Evolutionary conservation across 345 rosid genomes (phyloP).

Genomic region (Clausena lansium): DNA sequence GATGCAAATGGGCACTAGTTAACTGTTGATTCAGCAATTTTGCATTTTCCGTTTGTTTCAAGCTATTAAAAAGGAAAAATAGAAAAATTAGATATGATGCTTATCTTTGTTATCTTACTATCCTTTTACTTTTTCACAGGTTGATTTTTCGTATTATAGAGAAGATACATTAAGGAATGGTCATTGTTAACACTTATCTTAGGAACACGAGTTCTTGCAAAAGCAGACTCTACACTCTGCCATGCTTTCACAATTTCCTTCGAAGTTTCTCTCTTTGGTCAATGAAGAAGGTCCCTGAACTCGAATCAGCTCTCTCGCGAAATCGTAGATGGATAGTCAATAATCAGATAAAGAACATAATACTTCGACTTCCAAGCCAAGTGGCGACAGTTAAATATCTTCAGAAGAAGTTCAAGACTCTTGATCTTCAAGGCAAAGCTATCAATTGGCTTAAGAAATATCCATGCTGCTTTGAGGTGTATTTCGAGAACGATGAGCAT

Average conservation of each 20-base stretch:
- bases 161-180: constrained; percentile 1
- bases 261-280: constrained; percentile 85
- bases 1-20: background rate
- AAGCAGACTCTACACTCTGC: constrained; percentile 14
- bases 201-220: background rate
- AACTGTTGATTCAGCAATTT: background rate
- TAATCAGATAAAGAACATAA: constrained; percentile 82
- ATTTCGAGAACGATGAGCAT: constrained; percentile 58
- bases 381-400: constrained; percentile 52
- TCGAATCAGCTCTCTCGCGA: constrained; percentile 76
- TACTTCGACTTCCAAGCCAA: constrained; percentile 70
- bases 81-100: background rate
- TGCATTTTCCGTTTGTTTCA: background rate
- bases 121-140: background rate
- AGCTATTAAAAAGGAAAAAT: background rate
- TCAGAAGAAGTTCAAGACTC: constrained; percentile 88
- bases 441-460: constrained; percentile 90
- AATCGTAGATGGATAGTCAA: constrained; percentile 88
- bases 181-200: constrained; percentile 4
- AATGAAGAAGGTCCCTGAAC: constrained; percentile 85
- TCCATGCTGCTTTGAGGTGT: constrained; percentile 83
- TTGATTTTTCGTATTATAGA: background rate
- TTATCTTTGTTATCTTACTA: background rate
- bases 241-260: constrained; percentile 12
- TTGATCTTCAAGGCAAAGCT: constrained; percentile 94